phyloP scores from a whole-genome alignment of 768 basidiomycete genomes.

The Russula ochroleuca region DNA sequence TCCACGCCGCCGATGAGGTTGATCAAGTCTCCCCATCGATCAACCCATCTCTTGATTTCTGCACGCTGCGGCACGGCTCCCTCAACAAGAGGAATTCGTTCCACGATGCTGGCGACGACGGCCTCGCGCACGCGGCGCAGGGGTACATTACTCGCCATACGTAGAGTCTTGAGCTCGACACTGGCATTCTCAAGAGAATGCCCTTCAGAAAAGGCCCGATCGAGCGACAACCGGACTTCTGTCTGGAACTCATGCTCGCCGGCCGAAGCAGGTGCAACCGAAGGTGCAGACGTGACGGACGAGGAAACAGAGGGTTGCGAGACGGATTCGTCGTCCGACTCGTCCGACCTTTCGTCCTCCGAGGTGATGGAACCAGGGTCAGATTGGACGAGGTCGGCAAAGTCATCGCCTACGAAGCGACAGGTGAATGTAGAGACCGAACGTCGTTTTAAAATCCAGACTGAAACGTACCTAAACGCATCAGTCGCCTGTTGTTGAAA shows the following conservation, averaged over 20 bases:
- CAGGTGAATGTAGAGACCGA: no score
- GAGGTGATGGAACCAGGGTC: slow-evolving; percentile 54
- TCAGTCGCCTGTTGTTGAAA: slow-evolving; percentile 61
- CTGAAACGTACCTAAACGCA: slow-evolving; percentile 62
- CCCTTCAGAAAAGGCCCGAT: slow-evolving; percentile 86
- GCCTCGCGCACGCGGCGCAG: slow-evolving; percentile 81
- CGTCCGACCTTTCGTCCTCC: slow-evolving; percentile 45
- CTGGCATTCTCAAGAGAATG: slow-evolving; percentile 91
- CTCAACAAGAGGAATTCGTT: slow-evolving; percentile 59
- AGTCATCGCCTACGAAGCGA: slow-evolving; percentile 49
- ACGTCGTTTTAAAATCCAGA: not conserved
- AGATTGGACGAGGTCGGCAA: slow-evolving; percentile 57
- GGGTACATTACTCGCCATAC: slow-evolving; percentile 94
- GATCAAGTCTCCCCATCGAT: slow-evolving; percentile 80
- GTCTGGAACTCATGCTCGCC: slow-evolving; percentile 55
- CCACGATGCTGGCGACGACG: slow-evolving; percentile 81
- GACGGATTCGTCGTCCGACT: slow-evolving; percentile 37
- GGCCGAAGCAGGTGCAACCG: slow-evolving; percentile 41
- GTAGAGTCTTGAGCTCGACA: slow-evolving; percentile 91
- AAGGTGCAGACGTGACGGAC: slow-evolving; percentile 44
- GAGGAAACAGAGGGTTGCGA: slow-evolving; percentile 43
- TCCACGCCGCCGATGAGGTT: slow-evolving; percentile 79
- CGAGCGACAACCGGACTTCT: slow-evolving; percentile 81
- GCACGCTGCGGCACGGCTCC: slow-evolving; percentile 55
- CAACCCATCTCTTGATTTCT: slow-evolving; percentile 59